Evolutionary conservation across 2,329 filamentous ascomycete genomes (phyloP).

Genomic region (Arthrobotrys megalospora): DNA sequence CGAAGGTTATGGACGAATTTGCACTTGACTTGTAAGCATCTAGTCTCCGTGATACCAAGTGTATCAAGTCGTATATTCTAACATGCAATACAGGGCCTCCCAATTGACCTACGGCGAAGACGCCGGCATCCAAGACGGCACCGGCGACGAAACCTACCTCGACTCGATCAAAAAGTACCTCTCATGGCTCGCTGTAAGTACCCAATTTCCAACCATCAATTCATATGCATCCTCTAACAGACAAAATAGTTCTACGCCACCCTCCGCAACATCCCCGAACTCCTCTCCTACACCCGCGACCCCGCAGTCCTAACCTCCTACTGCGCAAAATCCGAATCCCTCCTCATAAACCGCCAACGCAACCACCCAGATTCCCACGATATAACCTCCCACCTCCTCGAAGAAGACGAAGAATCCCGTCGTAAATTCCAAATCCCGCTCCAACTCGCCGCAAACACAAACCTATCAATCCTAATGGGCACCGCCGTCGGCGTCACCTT

Average conservation of each 20-base stretch:
- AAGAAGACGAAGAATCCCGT: slow-evolving; percentile 43
- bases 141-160: slow-evolving; percentile 18
- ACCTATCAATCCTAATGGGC: slow-evolving; percentile 40
- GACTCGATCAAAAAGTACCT: slow-evolving; percentile 39
- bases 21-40: slow-evolving; percentile 43
- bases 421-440: slow-evolving; percentile 45
- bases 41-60: background rate
- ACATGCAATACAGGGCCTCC: slow-evolving; percentile 16
- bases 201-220: background rate
- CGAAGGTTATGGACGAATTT: slow-evolving; percentile 44
- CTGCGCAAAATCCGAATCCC: slow-evolving; percentile 41
- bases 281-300: slow-evolving; percentile 46
- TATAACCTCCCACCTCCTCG: slow-evolving; percentile 51
- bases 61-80: background rate
- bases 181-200: slow-evolving; percentile 46
- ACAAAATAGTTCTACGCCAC: slow-evolving; percentile 40
- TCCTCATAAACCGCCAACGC: slow-evolving; percentile 49
- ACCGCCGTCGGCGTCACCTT: slow-evolving; percentile 30
- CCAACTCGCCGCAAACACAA: slow-evolving; percentile 55
- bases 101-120: slow-evolving; percentile 47
- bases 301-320: slow-evolving; percentile 21
- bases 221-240: background rate
- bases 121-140: slow-evolving; percentile 46
- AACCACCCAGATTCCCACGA: slow-evolving; percentile 25
- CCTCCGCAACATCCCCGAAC: slow-evolving; percentile 43